Percentiles rank a stretch among this genome's conserved stretches.
Conservation (phyloP, 73 alveolate species). For the Symbiodinium natans region DNA sequence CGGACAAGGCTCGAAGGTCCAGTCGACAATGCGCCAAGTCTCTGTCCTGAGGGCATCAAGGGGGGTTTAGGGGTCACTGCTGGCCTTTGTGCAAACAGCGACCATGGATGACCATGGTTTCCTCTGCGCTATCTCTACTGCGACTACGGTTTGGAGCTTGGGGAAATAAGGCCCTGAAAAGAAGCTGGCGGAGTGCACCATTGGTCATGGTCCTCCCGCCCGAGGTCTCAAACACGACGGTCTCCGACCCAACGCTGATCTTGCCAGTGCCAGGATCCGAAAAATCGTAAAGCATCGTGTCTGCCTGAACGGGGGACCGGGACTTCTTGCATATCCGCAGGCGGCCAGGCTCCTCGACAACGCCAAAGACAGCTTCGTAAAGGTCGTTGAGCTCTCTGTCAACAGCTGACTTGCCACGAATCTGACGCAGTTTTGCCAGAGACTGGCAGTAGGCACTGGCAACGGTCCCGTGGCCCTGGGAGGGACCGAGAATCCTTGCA, state of each 20-base stretch:
- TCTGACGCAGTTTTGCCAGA: constrained; percentile 1
- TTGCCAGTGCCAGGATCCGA: neutral
- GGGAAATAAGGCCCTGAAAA: too few relatives aligned
- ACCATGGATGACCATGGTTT: too few relatives aligned
- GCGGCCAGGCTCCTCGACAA: neutral
- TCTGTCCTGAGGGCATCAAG: neutral
- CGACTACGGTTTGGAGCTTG: too few relatives aligned
- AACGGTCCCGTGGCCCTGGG: neutral
- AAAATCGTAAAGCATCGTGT: neutral
- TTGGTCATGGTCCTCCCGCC: neutral
- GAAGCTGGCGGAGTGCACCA: too few relatives aligned
- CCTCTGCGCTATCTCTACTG: too few relatives aligned
- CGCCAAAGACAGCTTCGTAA: neutral
- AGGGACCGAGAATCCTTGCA: constrained; percentile 1
- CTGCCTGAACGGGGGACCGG: neutral
- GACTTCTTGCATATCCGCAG: constrained; percentile 3
- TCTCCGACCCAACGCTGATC: neutral
- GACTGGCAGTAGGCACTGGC: constrained; percentile 16
- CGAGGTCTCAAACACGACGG: neutral
- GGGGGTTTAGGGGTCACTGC: too few relatives aligned
- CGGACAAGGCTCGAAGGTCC: neutral
- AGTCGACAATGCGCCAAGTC: constrained; percentile 7
- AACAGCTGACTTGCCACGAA: constrained; percentile 15
- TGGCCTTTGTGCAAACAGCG: too few relatives aligned
- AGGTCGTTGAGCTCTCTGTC: constrained; percentile 12